Evolutionary conservation across 78 protist genomes (phyloP), one percentile per base, ranked within the genome.

Genomic region (Emiliania huxleyi): DNA sequence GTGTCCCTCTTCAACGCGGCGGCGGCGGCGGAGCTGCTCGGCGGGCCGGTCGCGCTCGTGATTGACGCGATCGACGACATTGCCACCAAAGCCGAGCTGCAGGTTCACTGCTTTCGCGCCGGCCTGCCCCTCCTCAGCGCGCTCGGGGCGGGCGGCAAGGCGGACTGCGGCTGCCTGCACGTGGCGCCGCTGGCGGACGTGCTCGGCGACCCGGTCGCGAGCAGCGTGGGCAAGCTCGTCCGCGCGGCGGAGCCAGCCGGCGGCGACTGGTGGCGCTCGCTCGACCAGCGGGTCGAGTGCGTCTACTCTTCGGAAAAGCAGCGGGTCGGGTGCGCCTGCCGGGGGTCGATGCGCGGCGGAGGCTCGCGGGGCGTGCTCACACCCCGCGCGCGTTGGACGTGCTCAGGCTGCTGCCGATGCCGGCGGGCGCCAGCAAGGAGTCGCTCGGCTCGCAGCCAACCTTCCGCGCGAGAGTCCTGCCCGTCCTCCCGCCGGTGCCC

Each of bases 141-240:
- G 22, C 88, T 95, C 55, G 98, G 98, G n/a, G 98, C 97, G 1
- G 97, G 97, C 0, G 94, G 95, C 11, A 93, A 93, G 42, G 52
- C 84, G 0, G 96, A 97, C 73, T 4, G n/a, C 23, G 3, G 85
- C 29, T 3, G 2, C n/a, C 46, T 77, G 48, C 85, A 40, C 29
- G 48, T 77, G 2, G 46, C 29, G 3, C 46, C 35, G 25, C 85
- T 77, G 48, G 3, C 85, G 35, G 85, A 77, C 4, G 85, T 77
- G 46, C 2, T 21, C 49, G n/a, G 11, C 85, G 85, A 77, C 46
- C 48, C 85, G 48, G 40, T 77, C 23, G 85, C 48, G n/a, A 40
- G 46, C 44, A 21, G 35, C 0, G 46, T 77, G 18, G 3, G 11
- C 35, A 77, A 77, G 46, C 23, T 2, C 62, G 29, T 52, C 29